Evolutionary conservation across 2,329 filamentous ascomycete genomes (phyloP).

Genomic region (Apiospora malaysiana): DNA sequence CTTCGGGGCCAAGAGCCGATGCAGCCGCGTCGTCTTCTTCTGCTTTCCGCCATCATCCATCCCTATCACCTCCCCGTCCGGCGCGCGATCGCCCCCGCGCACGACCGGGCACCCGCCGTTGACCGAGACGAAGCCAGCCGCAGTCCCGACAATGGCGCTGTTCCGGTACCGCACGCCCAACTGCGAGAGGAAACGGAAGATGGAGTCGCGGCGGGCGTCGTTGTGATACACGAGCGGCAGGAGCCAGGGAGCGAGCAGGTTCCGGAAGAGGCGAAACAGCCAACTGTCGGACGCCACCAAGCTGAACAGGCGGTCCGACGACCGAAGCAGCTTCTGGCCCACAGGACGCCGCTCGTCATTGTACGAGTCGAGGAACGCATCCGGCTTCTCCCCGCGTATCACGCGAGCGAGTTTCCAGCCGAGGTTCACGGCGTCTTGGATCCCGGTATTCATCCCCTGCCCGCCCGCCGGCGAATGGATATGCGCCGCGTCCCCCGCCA

Average conservation of each 20-base stretch:
- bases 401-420: slow-evolving; percentile 60
- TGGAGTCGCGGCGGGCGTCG: slow-evolving; percentile 28
- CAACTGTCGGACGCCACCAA: slow-evolving; percentile 44
- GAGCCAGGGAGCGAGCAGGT: slow-evolving; percentile 45
- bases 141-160: slow-evolving; percentile 44
- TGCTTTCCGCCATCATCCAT: slow-evolving; percentile 19
- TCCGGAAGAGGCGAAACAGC: slow-evolving; percentile 44
- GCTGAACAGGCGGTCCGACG: slow-evolving; percentile 49
- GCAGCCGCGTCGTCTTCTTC: slow-evolving; percentile 32
- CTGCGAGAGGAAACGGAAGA: slow-evolving; percentile 47
- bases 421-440: slow-evolving; percentile 60
- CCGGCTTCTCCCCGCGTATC: slow-evolving; percentile 37
- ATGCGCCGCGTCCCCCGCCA: slow-evolving; percentile 64
- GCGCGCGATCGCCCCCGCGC: slow-evolving; percentile 53
- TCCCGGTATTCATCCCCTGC: slow-evolving; percentile 63
- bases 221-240: slow-evolving; percentile 42
- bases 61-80: slow-evolving; percentile 42
- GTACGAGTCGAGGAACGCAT: slow-evolving; percentile 53
- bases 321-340: slow-evolving; percentile 47
- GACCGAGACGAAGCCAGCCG: slow-evolving; percentile 30
- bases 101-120: slow-evolving; percentile 37
- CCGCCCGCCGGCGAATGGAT: slow-evolving; percentile 61
- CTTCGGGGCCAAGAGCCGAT: slow-evolving; percentile 31
- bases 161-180: slow-evolving; percentile 49
- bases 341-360: slow-evolving; percentile 53